phyloP scores from a whole-genome alignment of 495 filamentous ascomycete species.

The Trypethelium eluteriae region DNA sequence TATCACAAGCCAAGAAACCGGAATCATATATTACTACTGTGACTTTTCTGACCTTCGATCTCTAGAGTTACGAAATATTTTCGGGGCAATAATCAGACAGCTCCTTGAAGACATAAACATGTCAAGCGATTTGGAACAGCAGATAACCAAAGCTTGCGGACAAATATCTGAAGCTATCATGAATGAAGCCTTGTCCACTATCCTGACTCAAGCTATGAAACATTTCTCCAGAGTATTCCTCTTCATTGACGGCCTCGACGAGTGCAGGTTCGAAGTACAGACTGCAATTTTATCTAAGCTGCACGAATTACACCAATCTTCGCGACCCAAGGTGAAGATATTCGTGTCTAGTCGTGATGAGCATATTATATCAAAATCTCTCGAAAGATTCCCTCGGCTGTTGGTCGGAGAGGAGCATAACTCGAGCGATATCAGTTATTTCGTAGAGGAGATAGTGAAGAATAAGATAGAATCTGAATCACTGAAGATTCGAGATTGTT shows the following conservation, averaged over 20 bases:
- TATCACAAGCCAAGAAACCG: background rate
- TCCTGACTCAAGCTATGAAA: background rate
- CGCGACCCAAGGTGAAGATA: background rate
- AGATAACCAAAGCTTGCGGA: background rate
- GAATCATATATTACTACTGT: background rate
- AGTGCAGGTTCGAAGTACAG: background rate
- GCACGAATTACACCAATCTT: background rate
- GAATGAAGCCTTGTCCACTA: background rate
- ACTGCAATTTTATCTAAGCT: background rate
- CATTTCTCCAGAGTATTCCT: background rate
- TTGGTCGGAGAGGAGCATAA: background rate
- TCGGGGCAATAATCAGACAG: conserved; percentile 1
- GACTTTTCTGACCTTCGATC: background rate
- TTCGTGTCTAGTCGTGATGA: conserved; percentile 1
- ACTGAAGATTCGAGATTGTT: conserved; percentile 18
- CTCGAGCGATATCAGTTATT: conserved; percentile 22
- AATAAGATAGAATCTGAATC: conserved; percentile 16
- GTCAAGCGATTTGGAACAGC: background rate
- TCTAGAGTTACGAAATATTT: background rate
- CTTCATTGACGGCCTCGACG: conserved; percentile 4
- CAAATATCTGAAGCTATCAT: background rate
- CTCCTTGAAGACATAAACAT: background rate
- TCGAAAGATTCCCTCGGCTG: background rate
- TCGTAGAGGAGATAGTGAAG: conserved; percentile 19
- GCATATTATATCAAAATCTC: background rate